Evolutionary conservation across 1,139 yeast species (phyloP), one percentile per base, ranked within the genome.

Genomic region (Suhomyces bribrorum): DNA sequence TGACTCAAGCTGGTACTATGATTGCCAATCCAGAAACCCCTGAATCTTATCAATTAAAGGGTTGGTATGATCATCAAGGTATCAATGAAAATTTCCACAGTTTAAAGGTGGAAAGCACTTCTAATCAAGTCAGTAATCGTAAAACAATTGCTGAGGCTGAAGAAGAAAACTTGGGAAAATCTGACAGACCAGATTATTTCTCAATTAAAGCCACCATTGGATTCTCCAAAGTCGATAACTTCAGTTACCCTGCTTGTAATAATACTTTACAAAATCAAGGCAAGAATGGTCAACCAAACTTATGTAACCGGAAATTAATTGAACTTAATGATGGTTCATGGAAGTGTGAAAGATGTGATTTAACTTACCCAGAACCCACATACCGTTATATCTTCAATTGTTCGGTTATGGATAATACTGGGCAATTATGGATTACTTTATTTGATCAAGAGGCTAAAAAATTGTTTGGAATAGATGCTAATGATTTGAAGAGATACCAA

Each of bases 281-380:
- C 35, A 52, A 41, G 46, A 31, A 36, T 14, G 30, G 41, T 15
- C 54, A 47, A 28, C 40, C 49, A 2, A 54, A 52, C 34, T 78
- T 77, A 30, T 92, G 98, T 71, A 84, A 83, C 59, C 82, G 89
- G 56, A 94, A 94, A 64, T 87, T 89, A 26, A 64, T 83, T 32
- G 84, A 85, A 54, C 83, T 78, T 40, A 71, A 78, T 28, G 87
- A 83, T 59, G 86, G 83, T 14, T 69, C 81, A 16, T 92, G 96
- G 96, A 79, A 95, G 61, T 94, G 99, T 69, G 97, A 89, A 59
- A 85, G 84, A 61, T 90, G 97, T 74, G 84, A 87, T 53, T 68
- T 76, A 41, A 76, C 77, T 41, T 82, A 79, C 54, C 70, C 75
- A 3, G 74, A 72, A 42, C 97, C 98, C 23, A 70, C 75, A 35